Conservation (phyloP, 352 stramenopile genomes). For the Aphanomyces invadans region DNA sequence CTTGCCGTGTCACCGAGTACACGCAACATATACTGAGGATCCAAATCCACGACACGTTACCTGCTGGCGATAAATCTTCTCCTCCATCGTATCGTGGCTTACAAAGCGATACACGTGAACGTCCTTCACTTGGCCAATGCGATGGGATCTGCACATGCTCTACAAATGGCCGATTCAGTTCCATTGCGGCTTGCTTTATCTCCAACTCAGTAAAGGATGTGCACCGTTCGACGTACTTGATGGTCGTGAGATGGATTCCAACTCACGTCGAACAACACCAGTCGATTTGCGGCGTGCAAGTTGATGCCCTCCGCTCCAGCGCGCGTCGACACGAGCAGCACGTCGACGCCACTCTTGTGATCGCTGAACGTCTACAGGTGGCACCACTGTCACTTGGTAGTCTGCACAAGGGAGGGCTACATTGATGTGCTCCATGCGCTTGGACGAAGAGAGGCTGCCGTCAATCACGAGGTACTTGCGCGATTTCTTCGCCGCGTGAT, state of each 20-base stretch:
- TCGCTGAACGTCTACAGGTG: slow-evolving; percentile 50
- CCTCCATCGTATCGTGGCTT: slow-evolving; percentile 87
- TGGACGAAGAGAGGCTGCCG: slow-evolving; percentile 56
- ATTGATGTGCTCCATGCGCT: slow-evolving; percentile 82
- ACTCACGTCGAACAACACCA: slow-evolving; percentile 88
- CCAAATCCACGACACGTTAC: slow-evolving; percentile 10
- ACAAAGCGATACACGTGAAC: slow-evolving; percentile 91
- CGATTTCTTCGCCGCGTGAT: neutral
- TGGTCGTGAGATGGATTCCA: slow-evolving; percentile 89
- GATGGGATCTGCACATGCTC: slow-evolving; percentile 89
- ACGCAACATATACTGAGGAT: neutral
- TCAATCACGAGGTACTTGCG: slow-evolving; percentile 63
- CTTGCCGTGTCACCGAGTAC: neutral
- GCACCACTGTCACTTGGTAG: neutral
- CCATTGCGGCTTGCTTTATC: neutral
- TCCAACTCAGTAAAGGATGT: neutral
- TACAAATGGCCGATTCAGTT: too few relatives aligned
- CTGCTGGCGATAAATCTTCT: slow-evolving; percentile 88
- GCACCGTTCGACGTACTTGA: slow-evolving; percentile 39
- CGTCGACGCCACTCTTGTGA: slow-evolving; percentile 42
- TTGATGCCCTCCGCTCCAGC: slow-evolving; percentile 86
- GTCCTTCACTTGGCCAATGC: slow-evolving; percentile 82
- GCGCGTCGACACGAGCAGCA: slow-evolving; percentile 71
- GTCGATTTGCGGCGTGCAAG: slow-evolving; percentile 78
- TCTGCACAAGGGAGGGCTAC: slow-evolving; percentile 29